Evolutionary conservation across 108 stramenopile genomes (phyloP).

Genomic region (Tribonema minus): DNA sequence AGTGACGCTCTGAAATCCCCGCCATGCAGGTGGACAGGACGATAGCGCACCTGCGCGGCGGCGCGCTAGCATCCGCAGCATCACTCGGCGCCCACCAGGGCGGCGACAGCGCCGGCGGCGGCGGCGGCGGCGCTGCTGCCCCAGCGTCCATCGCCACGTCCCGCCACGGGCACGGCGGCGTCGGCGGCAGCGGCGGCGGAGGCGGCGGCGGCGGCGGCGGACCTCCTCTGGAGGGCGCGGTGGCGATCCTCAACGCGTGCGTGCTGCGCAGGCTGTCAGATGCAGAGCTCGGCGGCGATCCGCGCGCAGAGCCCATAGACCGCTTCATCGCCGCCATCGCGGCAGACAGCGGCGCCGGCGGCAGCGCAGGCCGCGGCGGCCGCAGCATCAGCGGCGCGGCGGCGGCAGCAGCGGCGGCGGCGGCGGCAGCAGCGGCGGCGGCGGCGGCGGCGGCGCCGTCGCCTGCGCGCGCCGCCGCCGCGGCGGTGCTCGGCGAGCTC

Average conservation of each 20-base stretch:
- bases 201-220: no score
- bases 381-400: not conserved
- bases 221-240: constrained; percentile 8
- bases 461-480: not conserved
- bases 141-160: not conserved
- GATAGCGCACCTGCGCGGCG: constrained; percentile 30
- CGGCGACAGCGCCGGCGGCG: constrained; percentile 1
- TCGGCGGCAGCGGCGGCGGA: no score
- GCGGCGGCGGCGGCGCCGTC: not conserved
- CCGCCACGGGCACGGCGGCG: no score
- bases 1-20: no score
- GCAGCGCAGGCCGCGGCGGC: not conserved
- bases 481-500: constrained; percentile 8
- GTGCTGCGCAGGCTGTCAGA: constrained; percentile 18
- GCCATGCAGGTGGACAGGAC: constrained; percentile 45
- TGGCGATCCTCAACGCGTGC: constrained; percentile 21
- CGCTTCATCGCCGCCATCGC: constrained; percentile 1
- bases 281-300: constrained; percentile 19
- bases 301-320: not conserved
- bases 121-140: not conserved
- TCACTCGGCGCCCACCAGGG: no score
- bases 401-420: not conserved
- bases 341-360: not conserved
- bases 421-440: not conserved
- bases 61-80: not conserved